Base-by-base conservation (phyloP, 108 stramenopile species). In the Nitzschia sp. region DNA sequence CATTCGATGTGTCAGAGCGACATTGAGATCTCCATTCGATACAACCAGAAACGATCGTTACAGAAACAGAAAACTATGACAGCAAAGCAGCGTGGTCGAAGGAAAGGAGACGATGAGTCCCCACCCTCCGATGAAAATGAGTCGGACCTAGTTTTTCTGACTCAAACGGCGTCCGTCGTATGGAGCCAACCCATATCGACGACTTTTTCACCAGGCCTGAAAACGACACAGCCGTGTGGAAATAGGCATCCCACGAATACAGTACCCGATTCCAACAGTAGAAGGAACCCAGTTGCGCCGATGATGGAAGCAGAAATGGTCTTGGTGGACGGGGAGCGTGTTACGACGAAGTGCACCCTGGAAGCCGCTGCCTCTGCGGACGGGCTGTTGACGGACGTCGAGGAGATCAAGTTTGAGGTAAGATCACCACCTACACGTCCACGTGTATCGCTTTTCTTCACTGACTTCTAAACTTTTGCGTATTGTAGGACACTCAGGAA, bases 161-260 rank as follows among this genome's bases (percentile, higher is more conserved):
- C 82, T 21, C 73, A 74, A 35, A 85, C 45, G 27, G 73, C 75
- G n/a, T 46, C 63, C 9, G 48, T 89, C 9, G 53, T 65, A 5
- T 93, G 92, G 92, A 76, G 73, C 30, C 69, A 76, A 23, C 89
- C 92, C 1, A 61, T 93, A 30, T 55, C 67, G 13, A 82, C 81
- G 2, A 74, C 61, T 2, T 93, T 90, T 62, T 59, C 59, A 35
- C 50, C 53, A 16, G 78, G 80, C 23, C 1, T 58, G 22, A 74
- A 77, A 26, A 76, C 75, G 2, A 38, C 66, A 22, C 81, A 76
- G 66, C 91, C 87, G 17, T 77, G 71, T 53, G 88, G 88, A 2
- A 77, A 80, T n/a, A 70, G 79, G 38, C 83, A 87, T 54, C 65
- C 79, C 31, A 80, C 83, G 25, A 88, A 88, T 69, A n/a, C 30